Evolutionary conservation across 129 eudicot genomes (phyloP), one percentile per base, ranked within the genome.

Genomic region (Dittrichia graveolens): DNA sequence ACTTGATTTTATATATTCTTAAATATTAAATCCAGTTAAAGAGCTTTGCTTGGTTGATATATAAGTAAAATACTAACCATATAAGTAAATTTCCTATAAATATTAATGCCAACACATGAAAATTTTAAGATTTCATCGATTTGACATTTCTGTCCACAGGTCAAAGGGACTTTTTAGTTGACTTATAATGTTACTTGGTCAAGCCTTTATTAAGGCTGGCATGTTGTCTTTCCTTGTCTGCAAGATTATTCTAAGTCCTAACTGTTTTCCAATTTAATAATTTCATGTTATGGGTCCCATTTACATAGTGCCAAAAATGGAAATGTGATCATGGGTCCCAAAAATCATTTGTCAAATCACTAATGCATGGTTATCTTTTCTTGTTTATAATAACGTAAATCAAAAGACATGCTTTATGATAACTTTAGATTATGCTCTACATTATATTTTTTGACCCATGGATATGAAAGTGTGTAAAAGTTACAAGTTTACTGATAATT

Each of bases 201-300:
- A 54, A 66, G 38, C 45, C 44, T 66, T 52, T 42, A 15, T 43
- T 16, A 13, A 55, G 24, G 14, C 57, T 75, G 45, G 48, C 24
- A 14, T 57, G 34, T 5, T 16, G 69, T 67, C 49, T 47, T 39
- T 76, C 60, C 31, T 55, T 77, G 81, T 38, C 75, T 53, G 19
- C 67, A 43, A 24, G 56, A 44, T 19, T 57, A 60, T 45, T 45
- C 7, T 7, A 56, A 67, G 43, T 43, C 48, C 18, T 7, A 31
- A 24, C 18, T 46, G 62, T 56, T 45, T 40, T 69, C 1, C 60
- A 12, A 8, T 75, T 35, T 14, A 18, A 59, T 15, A 19, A 15
- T 53, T 62, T 44, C 7, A 56, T 66, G 34, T 66, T 16, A 13
- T 58, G 41, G 44, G 39, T 42, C 8, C 11, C 71, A 68, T 59